Percentiles rank a stretch among this genome's conserved stretches.
Conservation (phyloP, 208 protist genomes). For the Tritrichomonas foetus region DNA sequence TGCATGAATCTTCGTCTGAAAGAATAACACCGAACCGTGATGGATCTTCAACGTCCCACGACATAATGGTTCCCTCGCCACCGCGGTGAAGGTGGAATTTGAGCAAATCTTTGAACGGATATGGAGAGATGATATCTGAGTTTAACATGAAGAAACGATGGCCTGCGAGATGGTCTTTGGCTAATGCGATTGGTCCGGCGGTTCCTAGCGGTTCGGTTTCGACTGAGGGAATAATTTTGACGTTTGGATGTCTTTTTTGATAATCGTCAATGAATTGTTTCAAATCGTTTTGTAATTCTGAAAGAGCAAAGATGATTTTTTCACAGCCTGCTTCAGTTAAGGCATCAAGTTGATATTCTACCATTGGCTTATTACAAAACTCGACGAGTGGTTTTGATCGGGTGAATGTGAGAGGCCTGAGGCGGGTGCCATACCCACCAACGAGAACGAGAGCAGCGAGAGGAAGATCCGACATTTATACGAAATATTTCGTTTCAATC, state of each 20-base stretch:
- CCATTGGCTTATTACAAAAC: constrained; percentile 94
- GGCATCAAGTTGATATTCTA: constrained; percentile 90
- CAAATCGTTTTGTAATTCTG: constrained; percentile 87
- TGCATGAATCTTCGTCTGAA: constrained; percentile 67
- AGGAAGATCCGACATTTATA: too few species aligned
- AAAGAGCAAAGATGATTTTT: constrained; percentile 87
- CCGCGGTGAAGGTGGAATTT: constrained; percentile 83
- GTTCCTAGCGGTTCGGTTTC: constrained; percentile 89
- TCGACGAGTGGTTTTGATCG: constrained; percentile 89
- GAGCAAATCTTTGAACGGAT: constrained; percentile 80
- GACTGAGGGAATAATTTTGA: constrained; percentile 83
- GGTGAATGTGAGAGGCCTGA: constrained; percentile 90
- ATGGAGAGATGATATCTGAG: constrained; percentile 87
- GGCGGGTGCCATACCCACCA: constrained; percentile 76
- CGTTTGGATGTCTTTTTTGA: constrained; percentile 59
- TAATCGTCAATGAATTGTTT: constrained; percentile 73
- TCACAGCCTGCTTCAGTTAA: constrained; percentile 69
- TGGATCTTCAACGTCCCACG: constrained; percentile 82
- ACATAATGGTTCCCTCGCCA: constrained; percentile 88
- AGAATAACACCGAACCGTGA: constrained; percentile 94
- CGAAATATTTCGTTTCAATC: too few species aligned
- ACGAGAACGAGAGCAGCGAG: constrained; percentile 59
- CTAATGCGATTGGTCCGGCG: constrained; percentile 85
- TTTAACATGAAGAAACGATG: constrained; percentile 94
- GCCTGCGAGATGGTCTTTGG: constrained; percentile 72